Evolutionary conservation across 495 filamentous ascomycete genomes (phyloP), one percentile per base, ranked within the genome.

Genomic region (Penicillium egyptiacum): DNA sequence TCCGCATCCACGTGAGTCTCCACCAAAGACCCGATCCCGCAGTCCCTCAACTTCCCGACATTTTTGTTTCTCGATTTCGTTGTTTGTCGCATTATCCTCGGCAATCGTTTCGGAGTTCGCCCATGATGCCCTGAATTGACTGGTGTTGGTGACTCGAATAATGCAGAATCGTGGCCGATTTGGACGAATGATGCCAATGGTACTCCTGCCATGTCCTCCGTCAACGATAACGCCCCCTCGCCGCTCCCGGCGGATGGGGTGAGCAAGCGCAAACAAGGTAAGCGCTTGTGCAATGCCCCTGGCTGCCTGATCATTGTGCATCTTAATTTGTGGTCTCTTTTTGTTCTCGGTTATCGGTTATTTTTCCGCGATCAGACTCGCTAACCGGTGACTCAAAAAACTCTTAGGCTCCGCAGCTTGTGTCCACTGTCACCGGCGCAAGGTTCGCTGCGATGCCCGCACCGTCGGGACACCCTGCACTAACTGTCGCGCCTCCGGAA

Each of bases 381-480:
- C 60, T 68, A 39, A 66, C 47, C 25, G 43, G 52, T 60, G 58
- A 58, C 55, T 65, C 53, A 47, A 53, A 63, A 26, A 57, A 56
- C 30, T 60, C 31, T 48, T 63, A 77, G 75, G 73, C 56, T 70
- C 73, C 8, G 75, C 75, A 7, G 76, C 76, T 44, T 79, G 76
- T 47, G 62, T 78, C 31, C 76, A 79, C 57, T 79, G 76, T 46
- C 76, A 79, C 64, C 74, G 76, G 51, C 75, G 76, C 56, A 79
- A 79, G 63, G 75, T 79, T 49, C 75, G 75, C 61, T 79, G 76
- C 50, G 76, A 79, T 66, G 75, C 76, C 41, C 75, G 75, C 48
- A 30, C 70, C 14, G 75, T 79, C 46, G 76, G 76, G 40, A 57
- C 73, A 3, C 76, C 76, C 5, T 79, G 76, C 56, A 74, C 75